phyloP scores from a whole-genome alignment of 208 protist species.

The Endotrypanum monterogeii region DNA sequence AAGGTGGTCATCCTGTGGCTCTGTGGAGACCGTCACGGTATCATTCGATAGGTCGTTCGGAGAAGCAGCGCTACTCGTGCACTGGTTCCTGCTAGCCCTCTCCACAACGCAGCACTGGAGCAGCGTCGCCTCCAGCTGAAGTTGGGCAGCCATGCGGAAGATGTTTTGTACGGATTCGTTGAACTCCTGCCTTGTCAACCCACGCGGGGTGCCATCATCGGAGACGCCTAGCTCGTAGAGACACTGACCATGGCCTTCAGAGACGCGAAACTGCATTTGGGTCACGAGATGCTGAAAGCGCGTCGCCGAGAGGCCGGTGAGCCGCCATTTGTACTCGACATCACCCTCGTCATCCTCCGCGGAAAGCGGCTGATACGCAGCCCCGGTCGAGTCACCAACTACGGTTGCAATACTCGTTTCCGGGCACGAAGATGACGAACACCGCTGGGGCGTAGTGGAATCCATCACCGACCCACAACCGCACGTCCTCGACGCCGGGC shows the following conservation, averaged over 20 bases:
- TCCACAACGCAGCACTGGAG: constrained; percentile 60
- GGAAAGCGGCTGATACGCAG: constrained; percentile 31
- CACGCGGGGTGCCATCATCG: constrained; percentile 89
- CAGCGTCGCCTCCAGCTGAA: constrained; percentile 58
- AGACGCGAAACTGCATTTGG: constrained; percentile 94
- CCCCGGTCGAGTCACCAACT: neutral
- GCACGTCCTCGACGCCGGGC: neutral
- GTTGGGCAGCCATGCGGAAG: constrained; percentile 66
- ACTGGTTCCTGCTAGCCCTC: neutral
- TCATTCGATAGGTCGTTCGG: constrained; percentile 1
- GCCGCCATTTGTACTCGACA: constrained; percentile 97
- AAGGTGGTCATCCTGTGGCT: neutral
- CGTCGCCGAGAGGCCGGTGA: constrained; percentile 69
- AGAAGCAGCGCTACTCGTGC: neutral
- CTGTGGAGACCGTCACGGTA: neutral
- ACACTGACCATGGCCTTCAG: constrained; percentile 92
- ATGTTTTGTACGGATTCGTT: constrained; percentile 80
- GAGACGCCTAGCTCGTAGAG: constrained; percentile 95
- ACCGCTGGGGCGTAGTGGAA: neutral
- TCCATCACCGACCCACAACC: constrained; percentile 2
- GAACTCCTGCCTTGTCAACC: constrained; percentile 77
- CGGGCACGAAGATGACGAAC: neutral
- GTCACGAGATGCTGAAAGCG: constrained; percentile 94
- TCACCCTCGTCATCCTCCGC: constrained; percentile 94
- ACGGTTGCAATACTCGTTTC: neutral